Evolutionary conservation across 179 eudicot species (phyloP), one percentile per base, ranked within the genome.

Genomic region (Spergularia azorica): DNA sequence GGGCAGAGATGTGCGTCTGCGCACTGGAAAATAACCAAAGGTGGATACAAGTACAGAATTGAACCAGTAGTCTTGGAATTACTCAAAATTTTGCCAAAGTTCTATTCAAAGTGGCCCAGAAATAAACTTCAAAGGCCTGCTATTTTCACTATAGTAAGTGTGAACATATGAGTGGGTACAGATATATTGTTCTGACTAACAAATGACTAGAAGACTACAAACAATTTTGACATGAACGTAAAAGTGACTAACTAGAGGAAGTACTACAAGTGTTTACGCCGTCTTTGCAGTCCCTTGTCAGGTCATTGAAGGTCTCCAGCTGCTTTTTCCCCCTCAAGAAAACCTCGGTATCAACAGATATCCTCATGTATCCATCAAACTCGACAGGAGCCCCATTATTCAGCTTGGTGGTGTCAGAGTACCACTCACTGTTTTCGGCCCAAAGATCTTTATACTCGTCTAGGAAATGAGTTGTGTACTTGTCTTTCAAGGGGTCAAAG

Each of bases 341-440:
- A 70, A 95, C 99, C 80, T 95, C 98, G 5, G 92, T 88, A 73
- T 95, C 98, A 70, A 93, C 97, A 14, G 95, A 91, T 65, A 79
- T 87, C 86, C 93, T 87, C 98, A 93, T 95, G 87, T 93, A 95
- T 16, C 98, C 97, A 85, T 95, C 99, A 20, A 95, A 93, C 77
- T 90, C 98, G 15, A 91, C 98, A 5, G 90, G 81, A 64, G 83
- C 82, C 38, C 96, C 98, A 4, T 85, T 86, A 72, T 88, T 93
- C 62, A 95, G 91, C 84, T 89, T 95, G 15, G 81, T 80, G 14
- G 90, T 91, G 18, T 95, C 97, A 9, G 86, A 60, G 72, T 90
- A 83, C 99, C 99, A 95, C 76, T 88, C 95, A 18, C 97, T 95
- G 48, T 78, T 88, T 70, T 86, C 91, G 64, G 84, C 93, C 98